A percentile compares a stretch with the other conserved stretches of the same genome.
phyloP scores from a whole-genome alignment of 306 rosid species.

The Aeschynomene evenia region DNA sequence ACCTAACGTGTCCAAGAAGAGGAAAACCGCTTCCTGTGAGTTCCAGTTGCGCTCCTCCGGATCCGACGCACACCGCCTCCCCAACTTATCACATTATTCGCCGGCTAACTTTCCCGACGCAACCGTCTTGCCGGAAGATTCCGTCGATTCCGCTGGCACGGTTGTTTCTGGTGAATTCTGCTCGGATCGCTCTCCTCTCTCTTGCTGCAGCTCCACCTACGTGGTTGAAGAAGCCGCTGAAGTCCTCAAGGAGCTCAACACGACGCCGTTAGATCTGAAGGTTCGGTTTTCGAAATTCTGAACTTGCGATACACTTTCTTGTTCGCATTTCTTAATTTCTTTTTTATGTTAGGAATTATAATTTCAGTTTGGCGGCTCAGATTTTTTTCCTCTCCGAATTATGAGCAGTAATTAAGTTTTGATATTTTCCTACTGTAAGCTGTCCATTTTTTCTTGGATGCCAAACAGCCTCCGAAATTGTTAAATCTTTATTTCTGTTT shows the following conservation, averaged over 20 bases:
- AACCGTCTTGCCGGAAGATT: constrained; percentile 28
- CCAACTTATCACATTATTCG: neutral
- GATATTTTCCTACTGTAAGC: neutral
- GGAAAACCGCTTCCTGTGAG: constrained; percentile 31
- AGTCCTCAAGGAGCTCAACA: constrained; percentile 24
- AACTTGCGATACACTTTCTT: neutral
- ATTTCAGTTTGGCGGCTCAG: neutral
- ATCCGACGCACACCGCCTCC: constrained; percentile 15
- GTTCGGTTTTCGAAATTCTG: constrained; percentile 38
- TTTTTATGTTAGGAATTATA: neutral
- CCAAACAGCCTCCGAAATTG: neutral
- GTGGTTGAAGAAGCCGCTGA: constrained; percentile 30
- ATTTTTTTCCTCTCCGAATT: neutral
- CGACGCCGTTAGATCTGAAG: constrained; percentile 56
- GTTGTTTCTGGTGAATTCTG: constrained; percentile 19
- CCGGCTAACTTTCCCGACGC: neutral
- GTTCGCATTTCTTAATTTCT: neutral
- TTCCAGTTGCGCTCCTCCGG: neutral
- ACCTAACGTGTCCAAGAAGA: constrained; percentile 48
- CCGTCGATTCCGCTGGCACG: constrained; percentile 19
- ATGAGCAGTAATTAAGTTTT: neutral
- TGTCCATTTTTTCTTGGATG: constrained; percentile 31
- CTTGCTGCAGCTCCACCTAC: constrained; percentile 50
- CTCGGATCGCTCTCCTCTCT: constrained; percentile 36
- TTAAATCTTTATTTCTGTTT: constrained; percentile 2